phyloP scores from a whole-genome alignment of 768 basidiomycete species.

The Sporobolomyces roseus region DNA sequence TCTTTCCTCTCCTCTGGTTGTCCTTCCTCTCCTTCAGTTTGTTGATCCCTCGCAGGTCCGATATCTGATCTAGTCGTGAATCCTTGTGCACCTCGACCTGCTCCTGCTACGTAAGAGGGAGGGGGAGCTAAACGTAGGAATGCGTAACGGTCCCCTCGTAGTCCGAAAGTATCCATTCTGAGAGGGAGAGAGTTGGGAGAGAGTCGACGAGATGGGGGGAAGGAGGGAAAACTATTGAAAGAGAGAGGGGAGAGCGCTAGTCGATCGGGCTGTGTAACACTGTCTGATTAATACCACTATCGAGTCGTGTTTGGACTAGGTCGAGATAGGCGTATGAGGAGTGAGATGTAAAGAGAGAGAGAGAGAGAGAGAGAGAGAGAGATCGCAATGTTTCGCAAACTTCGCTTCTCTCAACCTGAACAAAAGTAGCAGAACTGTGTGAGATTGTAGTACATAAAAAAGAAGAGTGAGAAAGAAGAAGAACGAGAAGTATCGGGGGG shows the following conservation, averaged over 20 bases:
- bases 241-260: background rate
- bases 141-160: constrained; percentile 43
- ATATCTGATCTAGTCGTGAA: constrained; percentile 99
- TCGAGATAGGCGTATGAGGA: too few species aligned
- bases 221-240: too few species aligned
- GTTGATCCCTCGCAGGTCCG: constrained; percentile 94
- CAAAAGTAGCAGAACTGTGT: background rate
- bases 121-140: constrained; percentile 36
- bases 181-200: background rate
- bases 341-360: background rate
- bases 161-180: constrained; percentile 33
- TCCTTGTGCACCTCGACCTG: constrained; percentile 78
- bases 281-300: too few species aligned
- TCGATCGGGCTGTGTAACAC: too few species aligned
- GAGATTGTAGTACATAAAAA: background rate
- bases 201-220: background rate
- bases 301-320: too few species aligned
- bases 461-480: constrained; percentile 4
- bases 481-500: background rate
- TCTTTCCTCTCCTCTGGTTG: constrained; percentile 65
- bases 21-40: constrained; percentile 69
- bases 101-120: constrained; percentile 95
- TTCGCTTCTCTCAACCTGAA: background rate
- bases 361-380: background rate
- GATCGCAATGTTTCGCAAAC: background rate